Base-by-base conservation (phyloP, 139 green algal genomes). In the Auxenochlorella pyrenoidosa region DNA sequence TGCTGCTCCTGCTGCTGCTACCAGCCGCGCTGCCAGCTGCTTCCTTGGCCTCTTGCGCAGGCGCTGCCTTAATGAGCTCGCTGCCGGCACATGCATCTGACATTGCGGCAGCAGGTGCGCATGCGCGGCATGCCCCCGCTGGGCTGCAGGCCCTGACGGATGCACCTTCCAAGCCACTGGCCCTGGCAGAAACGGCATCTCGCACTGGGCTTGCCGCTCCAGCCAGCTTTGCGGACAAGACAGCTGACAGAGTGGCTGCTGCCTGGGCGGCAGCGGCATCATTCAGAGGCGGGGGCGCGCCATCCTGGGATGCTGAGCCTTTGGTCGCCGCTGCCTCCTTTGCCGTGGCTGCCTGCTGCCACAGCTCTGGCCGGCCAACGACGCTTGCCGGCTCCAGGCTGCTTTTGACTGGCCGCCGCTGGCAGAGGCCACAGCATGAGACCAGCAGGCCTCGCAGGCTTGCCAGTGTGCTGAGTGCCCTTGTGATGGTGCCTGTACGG, bases 1-100 rank as follows among this genome's bases (percentile, higher is more conserved):
- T 28, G 19, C 22, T 76, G 15, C 68, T 10, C 3, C 68, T 8
- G 32, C 68, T 41, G 68, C 68, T 43, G 68, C 68, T 28, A 44
- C 68, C 68, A 8, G 19, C 15, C 19, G 19, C 34, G 12, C 38
- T 58, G 47, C 8, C 47, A 58, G 72, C 72, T 79, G 38, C 72
- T n/a, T 38, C 41, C 16, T 38, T 36, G 2, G 72, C 38, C 15
- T 96, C 88, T 10, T 88, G 89, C 10, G 66, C 30, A 41, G 16
- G 66, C 5, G 63, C 63, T n/a, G 63, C 63, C 32, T 71, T 71
- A 8, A 75, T 75, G 66, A 75, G 66, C 5, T 38, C 66, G 63
- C 59, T 68, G 59, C 59, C 28, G 47, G 47, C 47, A 58, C 47
- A 58, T 6, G 47, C 47, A n/a, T n/a, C n/a, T n/a, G n/a, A n/a